Percentiles rank a stretch among this genome's conserved stretches.
Conservation (phyloP, 805 yeast species). For the baker's yeast (Saccharomyces cerevisiae) region DNA sequence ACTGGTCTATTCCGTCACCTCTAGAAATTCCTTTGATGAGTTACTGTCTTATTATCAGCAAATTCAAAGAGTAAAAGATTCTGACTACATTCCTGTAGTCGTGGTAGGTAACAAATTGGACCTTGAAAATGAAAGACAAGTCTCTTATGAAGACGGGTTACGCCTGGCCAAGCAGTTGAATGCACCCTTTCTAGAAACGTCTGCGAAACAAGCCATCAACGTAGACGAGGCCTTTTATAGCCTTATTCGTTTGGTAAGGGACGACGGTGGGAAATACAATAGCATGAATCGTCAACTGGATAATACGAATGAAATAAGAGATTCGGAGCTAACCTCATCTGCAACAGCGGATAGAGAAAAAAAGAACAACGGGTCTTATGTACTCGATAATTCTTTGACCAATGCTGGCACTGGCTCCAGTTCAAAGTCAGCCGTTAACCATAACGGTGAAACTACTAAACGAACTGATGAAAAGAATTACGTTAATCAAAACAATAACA, state of each 20-base stretch:
- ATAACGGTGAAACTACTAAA: not conserved
- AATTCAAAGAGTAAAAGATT: conserved; percentile 67
- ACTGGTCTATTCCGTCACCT: conserved; percentile 81
- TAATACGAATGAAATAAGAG: not conserved
- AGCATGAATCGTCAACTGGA: conserved; percentile 8
- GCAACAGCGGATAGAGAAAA: not conserved
- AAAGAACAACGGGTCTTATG: not conserved
- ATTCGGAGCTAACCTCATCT: conserved; percentile 7
- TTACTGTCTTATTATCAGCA: conserved; percentile 73
- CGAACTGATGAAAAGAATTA: not conserved
- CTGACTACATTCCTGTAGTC: conserved; percentile 66
- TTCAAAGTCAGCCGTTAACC: not conserved
- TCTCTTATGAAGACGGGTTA: conserved; percentile 55
- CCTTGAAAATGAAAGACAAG: conserved; percentile 67
- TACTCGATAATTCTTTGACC: not conserved
- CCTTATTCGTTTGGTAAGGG: conserved; percentile 50
- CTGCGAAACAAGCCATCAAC: conserved; percentile 84
- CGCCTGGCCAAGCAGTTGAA: conserved; percentile 55
- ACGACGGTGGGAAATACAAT: conserved; percentile 28
- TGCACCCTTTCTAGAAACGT: conserved; percentile 80
- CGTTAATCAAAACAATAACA: conserved; percentile 1
- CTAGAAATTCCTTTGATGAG: conserved; percentile 78
- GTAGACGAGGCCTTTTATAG: conserved; percentile 80
- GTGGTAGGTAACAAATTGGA: conserved; percentile 79
- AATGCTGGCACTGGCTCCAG: not conserved